Percentiles rank a stretch among this genome's conserved stretches.
Evolutionary conservation across 805 yeast species (phyloP).

Genomic region (Starmera caribaea): DNA sequence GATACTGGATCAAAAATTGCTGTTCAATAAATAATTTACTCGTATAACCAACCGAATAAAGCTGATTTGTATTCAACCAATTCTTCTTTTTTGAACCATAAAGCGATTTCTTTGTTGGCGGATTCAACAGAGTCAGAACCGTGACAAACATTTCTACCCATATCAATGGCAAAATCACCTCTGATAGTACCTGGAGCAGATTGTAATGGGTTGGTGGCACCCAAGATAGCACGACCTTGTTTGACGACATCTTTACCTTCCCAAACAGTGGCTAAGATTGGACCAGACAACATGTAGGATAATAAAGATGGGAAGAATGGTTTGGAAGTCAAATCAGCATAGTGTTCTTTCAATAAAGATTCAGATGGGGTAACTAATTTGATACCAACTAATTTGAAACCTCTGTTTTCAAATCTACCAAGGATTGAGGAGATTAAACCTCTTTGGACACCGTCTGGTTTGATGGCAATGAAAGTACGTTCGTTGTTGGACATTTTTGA

Average conservation of each 20-base stretch:
- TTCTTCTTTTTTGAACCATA: slow-evolving; percentile 99
- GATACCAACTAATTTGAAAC: slow-evolving; percentile 94
- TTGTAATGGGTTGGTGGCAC: slow-evolving; percentile 97
- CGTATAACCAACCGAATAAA: slow-evolving; percentile 86
- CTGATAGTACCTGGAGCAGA: slow-evolving; percentile 99
- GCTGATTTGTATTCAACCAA: slow-evolving; percentile 86
- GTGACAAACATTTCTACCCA: slow-evolving; percentile 99
- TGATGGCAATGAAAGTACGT: slow-evolving; percentile 88
- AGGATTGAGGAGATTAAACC: slow-evolving; percentile 87
- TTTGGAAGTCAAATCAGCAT: slow-evolving; percentile 89
- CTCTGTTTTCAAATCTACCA: slow-evolving; percentile 93
- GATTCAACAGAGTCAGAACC: slow-evolving; percentile 99
- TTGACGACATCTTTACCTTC: slow-evolving; percentile 99
- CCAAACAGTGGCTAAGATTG: slow-evolving; percentile 98
- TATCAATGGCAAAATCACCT: slow-evolving; percentile 97
- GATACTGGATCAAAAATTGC: background rate
- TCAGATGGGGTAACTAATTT: slow-evolving; percentile 87
- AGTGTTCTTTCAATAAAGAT: slow-evolving; percentile 82
- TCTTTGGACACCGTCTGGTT: slow-evolving; percentile 99
- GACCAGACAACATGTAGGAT: slow-evolving; percentile 97
- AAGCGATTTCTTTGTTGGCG: slow-evolving; percentile 89
- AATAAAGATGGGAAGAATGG: slow-evolving; percentile 97
- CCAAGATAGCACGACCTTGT: slow-evolving; percentile 95
- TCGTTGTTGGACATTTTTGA: slow-evolving; percentile 36
- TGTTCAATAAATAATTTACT: slow-evolving; percentile 33